Conservation (phyloP, 2,329 filamentous ascomycete genomes). For the Aspergillus sp. region DNA sequence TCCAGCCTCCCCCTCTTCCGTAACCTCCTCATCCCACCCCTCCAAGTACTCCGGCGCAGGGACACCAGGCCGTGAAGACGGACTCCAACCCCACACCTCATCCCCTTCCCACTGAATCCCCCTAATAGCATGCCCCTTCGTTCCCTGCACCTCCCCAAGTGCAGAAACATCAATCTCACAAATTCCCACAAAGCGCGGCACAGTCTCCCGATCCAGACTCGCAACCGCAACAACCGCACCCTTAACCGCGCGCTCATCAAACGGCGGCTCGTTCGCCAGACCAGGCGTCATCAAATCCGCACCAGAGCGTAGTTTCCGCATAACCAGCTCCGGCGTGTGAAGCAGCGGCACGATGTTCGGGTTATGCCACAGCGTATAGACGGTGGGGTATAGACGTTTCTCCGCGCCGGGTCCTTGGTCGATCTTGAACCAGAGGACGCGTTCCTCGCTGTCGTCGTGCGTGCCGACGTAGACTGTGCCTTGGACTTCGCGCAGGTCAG, state of each 20-base stretch:
- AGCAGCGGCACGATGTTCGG: constrained; percentile 61
- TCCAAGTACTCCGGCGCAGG: constrained; percentile 54
- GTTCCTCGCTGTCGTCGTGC: constrained; percentile 56
- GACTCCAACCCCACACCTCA: constrained; percentile 66
- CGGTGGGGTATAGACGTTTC: constrained; percentile 47
- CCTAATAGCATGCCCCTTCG: constrained; percentile 64
- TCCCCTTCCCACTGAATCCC: constrained; percentile 68
- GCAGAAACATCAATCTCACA: constrained; percentile 63
- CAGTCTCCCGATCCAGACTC: constrained; percentile 57
- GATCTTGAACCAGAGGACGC: constrained; percentile 65
- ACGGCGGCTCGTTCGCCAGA: constrained; percentile 63
- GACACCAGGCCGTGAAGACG: constrained; percentile 53
- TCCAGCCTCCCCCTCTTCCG: constrained; percentile 35
- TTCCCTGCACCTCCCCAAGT: constrained; percentile 56
- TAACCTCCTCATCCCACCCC: constrained; percentile 47
- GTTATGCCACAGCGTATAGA: constrained; percentile 68
- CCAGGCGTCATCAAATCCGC: constrained; percentile 71
- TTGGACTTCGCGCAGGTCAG: constrained; percentile 59
- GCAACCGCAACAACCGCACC: constrained; percentile 64
- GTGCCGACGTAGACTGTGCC: constrained; percentile 65
- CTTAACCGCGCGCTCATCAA: constrained; percentile 58
- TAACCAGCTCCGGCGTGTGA: constrained; percentile 59
- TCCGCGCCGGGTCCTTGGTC: constrained; percentile 51
- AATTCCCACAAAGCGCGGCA: constrained; percentile 64
- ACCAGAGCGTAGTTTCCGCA: constrained; percentile 63